These are phyloP conservation scores for Xylaria sp. DNA, from an alignment of 2,329 filamentous ascomycete genomes.

Conservation along the genomic window DNA sequence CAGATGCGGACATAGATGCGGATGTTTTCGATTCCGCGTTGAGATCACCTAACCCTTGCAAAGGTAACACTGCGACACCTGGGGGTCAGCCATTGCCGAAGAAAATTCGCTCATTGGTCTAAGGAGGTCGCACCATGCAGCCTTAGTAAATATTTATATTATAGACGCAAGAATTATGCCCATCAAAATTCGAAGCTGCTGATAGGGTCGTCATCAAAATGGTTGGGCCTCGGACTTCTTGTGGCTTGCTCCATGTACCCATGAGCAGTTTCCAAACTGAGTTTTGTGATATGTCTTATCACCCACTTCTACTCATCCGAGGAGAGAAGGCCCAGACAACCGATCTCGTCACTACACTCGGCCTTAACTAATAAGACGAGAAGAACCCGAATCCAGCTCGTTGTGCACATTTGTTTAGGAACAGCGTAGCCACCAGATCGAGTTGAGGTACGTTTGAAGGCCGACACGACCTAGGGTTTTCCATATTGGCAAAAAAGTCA, in stretches of 20 bases:
- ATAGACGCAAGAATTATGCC: neutral
- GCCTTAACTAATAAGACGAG: neutral
- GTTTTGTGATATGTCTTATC: constrained; percentile 38
- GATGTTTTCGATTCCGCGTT: constrained; percentile 33
- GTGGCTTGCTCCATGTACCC: constrained; percentile 12
- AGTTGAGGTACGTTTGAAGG: too few relatives aligned
- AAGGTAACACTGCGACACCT: neutral
- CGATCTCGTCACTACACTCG: neutral
- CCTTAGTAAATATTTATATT: neutral
- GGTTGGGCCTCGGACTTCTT: neutral
- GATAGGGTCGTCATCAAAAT: neutral
- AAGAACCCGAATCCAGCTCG: neutral
- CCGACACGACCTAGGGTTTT: neutral
- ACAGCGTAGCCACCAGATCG: neutral
- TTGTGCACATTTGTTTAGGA: neutral
- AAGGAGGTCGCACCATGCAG: neutral
- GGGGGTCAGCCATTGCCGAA: neutral
- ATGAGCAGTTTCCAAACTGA: constrained; percentile 30
- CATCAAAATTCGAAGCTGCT: neutral
- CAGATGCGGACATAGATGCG: constrained; percentile 44
- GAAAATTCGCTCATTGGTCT: neutral
- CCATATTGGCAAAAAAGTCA: neutral
- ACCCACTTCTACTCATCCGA: neutral
- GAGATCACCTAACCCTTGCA: constrained; percentile 4
- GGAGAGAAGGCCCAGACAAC: neutral